Percentiles rank a stretch among this genome's conserved stretches.
Conservation (phyloP, 2,329 filamentous ascomycete genomes). For the Calonectria pseudoreteaudii region DNA sequence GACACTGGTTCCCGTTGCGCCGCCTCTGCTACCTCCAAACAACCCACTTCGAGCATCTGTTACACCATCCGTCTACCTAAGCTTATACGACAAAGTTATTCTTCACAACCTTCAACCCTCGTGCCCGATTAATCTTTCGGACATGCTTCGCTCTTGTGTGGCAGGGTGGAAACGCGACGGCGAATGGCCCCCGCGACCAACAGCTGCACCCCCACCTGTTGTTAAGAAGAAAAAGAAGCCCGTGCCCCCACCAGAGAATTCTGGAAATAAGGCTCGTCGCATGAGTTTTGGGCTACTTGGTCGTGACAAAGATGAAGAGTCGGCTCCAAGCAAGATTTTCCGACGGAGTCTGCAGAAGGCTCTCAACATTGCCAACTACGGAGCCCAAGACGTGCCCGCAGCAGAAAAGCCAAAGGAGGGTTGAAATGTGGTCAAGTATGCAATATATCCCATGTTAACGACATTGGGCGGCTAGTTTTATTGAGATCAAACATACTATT, state of each 20-base stretch:
- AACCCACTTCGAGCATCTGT: constrained; percentile 86
- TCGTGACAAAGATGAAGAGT: constrained; percentile 51
- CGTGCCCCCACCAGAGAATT: constrained; percentile 28
- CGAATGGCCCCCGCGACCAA: constrained; percentile 81
- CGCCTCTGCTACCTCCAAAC: constrained; percentile 76
- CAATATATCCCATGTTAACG: constrained; percentile 9
- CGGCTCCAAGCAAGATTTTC: constrained; percentile 53
- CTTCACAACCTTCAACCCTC: constrained; percentile 83
- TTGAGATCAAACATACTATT: not conserved
- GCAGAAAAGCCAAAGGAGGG: constrained; percentile 31
- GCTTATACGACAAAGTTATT: constrained; percentile 91
- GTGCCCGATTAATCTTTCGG: constrained; percentile 87
- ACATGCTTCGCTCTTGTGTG: constrained; percentile 85
- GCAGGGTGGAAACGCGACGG: constrained; percentile 93
- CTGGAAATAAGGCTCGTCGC: constrained; percentile 51
- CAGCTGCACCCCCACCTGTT: constrained; percentile 52
- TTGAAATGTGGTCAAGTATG: not conserved
- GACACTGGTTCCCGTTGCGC: constrained; percentile 77
- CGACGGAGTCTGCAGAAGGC: constrained; percentile 60
- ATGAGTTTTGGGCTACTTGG: constrained; percentile 62
- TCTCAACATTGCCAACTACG: constrained; percentile 52
- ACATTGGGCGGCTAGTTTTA: not conserved
- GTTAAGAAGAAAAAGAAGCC: constrained; percentile 53
- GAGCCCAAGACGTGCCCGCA: constrained; percentile 29
- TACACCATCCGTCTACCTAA: constrained; percentile 77